A percentile compares a stretch with the other conserved stretches of the same genome.
These are phyloP conservation scores for Calamus simplicifolius DNA, from an alignment of 176 grass and related monocot genomes.

Conservation along the genomic window DNA sequence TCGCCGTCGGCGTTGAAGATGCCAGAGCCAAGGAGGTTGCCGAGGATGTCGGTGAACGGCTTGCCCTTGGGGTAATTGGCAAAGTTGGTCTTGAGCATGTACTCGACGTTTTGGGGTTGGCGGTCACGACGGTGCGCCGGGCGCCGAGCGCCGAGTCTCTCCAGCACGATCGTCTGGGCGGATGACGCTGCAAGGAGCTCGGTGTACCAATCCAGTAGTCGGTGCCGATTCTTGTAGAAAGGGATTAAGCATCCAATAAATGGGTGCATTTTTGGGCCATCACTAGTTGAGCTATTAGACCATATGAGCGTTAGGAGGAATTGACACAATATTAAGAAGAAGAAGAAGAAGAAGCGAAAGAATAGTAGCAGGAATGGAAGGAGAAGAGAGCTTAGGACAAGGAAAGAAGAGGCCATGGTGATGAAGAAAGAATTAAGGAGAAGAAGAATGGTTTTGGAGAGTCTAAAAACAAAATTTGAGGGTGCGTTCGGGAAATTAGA, in stretches of 20 bases:
- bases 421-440: slow-evolving; percentile 9
- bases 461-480: no score
- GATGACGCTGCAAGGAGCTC: slow-evolving; percentile 61
- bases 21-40: slow-evolving; percentile 70
- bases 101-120: slow-evolving; percentile 78
- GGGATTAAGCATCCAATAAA: slow-evolving; percentile 54
- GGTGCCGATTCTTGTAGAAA: slow-evolving; percentile 58
- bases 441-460: slow-evolving; percentile 1
- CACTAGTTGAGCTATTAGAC: no score
- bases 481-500: no score
- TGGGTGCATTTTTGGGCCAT: slow-evolving; percentile 45
- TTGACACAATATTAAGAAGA: no score
- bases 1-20: slow-evolving; percentile 97
- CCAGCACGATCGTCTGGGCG: slow-evolving; percentile 63
- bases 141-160: slow-evolving; percentile 56
- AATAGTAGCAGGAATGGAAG: not conserved
- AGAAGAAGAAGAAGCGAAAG: slow-evolving; percentile 8
- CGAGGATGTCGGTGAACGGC: slow-evolving; percentile 83
- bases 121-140: slow-evolving; percentile 57
- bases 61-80: slow-evolving; percentile 81
- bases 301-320: no score
- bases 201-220: slow-evolving; percentile 77
- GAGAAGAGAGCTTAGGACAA: slow-evolving; percentile 8
- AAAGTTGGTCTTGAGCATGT: slow-evolving; percentile 69
- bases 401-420: not conserved